These are phyloP conservation scores for Panicum miliaceum DNA, from an alignment of 176 grass and related monocot species.

Conservation along the genomic window DNA sequence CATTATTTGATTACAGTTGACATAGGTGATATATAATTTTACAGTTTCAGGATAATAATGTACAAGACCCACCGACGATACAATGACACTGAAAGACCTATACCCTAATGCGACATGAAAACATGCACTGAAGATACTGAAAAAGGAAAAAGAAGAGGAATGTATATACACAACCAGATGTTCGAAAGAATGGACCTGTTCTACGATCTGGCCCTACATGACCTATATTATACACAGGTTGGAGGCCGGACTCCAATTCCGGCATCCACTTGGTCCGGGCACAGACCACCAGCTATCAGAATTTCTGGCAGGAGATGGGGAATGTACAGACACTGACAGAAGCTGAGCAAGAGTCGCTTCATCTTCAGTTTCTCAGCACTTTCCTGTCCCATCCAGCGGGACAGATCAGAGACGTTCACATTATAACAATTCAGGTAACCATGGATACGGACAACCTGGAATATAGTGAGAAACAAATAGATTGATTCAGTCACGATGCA, in stretches of 20 bases:
- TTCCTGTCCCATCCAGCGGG: constrained; percentile 50
- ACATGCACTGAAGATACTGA: constrained; percentile 30
- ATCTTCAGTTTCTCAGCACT: constrained; percentile 42
- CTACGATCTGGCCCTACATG: constrained; percentile 58
- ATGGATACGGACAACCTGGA: constrained; percentile 54
- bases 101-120: constrained; percentile 15
- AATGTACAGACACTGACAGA: constrained; percentile 69
- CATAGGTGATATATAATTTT: constrained; percentile 24
- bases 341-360: constrained; percentile 41
- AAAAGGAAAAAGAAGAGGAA: constrained; percentile 21
- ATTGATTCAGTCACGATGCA: constrained; percentile 21
- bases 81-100: constrained; percentile 32
- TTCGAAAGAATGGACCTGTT: constrained; percentile 59
- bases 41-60: constrained; percentile 47
- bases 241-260: constrained; percentile 61
- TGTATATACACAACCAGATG: constrained; percentile 52
- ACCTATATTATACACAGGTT: constrained; percentile 66
- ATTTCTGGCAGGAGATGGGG: constrained; percentile 54
- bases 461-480: not conserved
- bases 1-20: constrained; percentile 47
- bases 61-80: constrained; percentile 16
- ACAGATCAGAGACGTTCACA: constrained; percentile 51
- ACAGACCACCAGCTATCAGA: constrained; percentile 62
- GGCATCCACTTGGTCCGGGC: constrained; percentile 52
- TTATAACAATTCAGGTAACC: constrained; percentile 53